These are phyloP conservation scores for Pharnaceum exiguum DNA, from an alignment of 148 eudicot genomes.

Conservation along the genomic window DNA sequence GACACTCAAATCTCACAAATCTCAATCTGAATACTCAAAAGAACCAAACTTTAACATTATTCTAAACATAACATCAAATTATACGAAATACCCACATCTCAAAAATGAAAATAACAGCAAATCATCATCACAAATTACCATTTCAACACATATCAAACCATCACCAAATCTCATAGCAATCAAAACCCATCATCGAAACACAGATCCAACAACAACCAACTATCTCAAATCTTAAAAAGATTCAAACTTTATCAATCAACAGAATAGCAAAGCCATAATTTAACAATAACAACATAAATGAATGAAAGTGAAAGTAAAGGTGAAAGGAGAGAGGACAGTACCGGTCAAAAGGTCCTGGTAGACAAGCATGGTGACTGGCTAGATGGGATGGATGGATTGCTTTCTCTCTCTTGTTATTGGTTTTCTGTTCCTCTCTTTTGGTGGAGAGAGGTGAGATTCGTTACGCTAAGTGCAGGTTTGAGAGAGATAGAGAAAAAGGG, in stretches of 20 bases:
- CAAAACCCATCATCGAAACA: neutral
- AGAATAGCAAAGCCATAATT: neutral
- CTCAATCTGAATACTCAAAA: neutral
- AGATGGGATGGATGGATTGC: too few relatives aligned
- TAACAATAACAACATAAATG: neutral
- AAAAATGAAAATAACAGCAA: too few relatives aligned
- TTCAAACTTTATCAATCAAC: neutral
- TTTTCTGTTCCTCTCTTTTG: neutral
- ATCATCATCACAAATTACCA: neutral
- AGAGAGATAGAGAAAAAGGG: neutral
- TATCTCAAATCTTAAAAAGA: too few relatives aligned
- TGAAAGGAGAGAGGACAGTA: neutral
- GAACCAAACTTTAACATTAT: neutral
- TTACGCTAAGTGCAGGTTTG: neutral
- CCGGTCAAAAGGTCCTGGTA: constrained; percentile 34
- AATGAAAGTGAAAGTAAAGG: too few relatives aligned
- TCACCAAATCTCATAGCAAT: too few relatives aligned
- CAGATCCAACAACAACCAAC: neutral
- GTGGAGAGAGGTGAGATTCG: too few relatives aligned
- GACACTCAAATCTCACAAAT: neutral
- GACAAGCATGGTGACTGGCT: constrained; percentile 26
- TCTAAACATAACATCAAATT: neutral
- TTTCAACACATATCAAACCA: neutral
- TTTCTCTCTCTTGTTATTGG: constrained; percentile 12
- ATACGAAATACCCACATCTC: too few relatives aligned